Percentiles rank a stretch among this genome's conserved stretches.
Conservation (phyloP, 2,329 filamentous ascomycete genomes). For the Talaromyces sp. region DNA sequence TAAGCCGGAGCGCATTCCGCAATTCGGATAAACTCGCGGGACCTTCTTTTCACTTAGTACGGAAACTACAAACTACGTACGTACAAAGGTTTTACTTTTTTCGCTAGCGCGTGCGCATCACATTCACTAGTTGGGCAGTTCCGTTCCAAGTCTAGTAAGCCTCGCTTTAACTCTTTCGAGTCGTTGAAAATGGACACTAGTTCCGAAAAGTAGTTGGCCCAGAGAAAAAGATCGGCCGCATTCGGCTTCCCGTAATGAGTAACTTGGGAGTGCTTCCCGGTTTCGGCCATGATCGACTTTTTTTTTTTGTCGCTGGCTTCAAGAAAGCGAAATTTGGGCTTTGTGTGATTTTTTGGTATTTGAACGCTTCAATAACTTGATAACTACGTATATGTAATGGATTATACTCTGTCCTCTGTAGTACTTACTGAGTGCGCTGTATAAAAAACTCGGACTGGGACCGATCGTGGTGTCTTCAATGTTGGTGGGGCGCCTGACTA, state of each 20-base stretch:
- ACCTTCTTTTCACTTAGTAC: background rate
- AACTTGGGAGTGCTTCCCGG: background rate
- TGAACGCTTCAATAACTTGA: no score
- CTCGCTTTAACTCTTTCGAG: background rate
- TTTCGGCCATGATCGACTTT: background rate
- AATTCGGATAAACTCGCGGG: background rate
- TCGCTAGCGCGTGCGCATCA: background rate
- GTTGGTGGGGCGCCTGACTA: slow-evolving; percentile 1
- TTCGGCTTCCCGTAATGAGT: background rate
- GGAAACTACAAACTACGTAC: no score
- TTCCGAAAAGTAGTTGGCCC: background rate
- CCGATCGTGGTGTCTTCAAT: background rate
- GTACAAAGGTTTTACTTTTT: background rate
- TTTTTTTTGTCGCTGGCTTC: background rate
- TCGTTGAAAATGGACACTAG: background rate
- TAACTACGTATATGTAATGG: no score
- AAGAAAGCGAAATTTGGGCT: no score
- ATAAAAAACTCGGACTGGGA: background rate
- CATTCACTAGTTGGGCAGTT: background rate
- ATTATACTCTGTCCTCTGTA: no score
- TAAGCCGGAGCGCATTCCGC: background rate
- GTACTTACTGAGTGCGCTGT: no score
- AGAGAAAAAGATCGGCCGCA: background rate
- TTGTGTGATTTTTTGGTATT: no score
- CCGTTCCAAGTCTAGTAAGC: no score